Evolutionary conservation across 2,329 filamentous ascomycete genomes (phyloP).

Genomic region (Aspergillus glaucus): DNA sequence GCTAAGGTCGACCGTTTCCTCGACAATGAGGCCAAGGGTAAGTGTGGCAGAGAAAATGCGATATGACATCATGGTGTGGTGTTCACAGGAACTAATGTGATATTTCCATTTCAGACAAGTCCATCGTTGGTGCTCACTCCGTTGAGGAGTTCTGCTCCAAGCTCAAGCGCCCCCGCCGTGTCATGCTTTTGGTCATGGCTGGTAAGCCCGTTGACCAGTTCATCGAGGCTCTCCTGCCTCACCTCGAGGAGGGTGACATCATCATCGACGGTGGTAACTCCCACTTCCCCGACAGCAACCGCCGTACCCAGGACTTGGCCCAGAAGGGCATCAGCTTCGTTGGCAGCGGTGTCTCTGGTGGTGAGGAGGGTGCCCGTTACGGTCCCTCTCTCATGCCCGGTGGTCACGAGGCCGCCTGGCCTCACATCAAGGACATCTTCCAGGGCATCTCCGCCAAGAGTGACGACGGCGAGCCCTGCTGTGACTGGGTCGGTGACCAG

Average conservation of each 20-base stretch:
- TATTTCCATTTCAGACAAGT: constrained; percentile 58
- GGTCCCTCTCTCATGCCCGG: constrained; percentile 98
- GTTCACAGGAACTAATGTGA: constrained; percentile 24
- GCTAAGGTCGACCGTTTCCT: constrained; percentile 96
- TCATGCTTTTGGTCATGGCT: constrained; percentile 99
- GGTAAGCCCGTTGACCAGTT: constrained; percentile 97
- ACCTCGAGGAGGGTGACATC: constrained; percentile 83
- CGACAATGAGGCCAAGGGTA: constrained; percentile 79
- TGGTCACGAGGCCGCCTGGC: constrained; percentile 97
- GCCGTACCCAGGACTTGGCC: constrained; percentile 81
- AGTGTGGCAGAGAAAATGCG: constrained; percentile 12
- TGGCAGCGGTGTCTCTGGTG: constrained; percentile 94
- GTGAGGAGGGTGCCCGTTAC: constrained; percentile 97
- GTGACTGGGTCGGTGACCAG: constrained; percentile 99
- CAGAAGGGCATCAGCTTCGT: constrained; percentile 91
- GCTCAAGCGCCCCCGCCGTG: constrained; percentile 92
- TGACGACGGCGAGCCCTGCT: constrained; percentile 93
- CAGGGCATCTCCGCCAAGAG: constrained; percentile 97
- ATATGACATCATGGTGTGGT: neutral
- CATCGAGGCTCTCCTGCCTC: constrained; percentile 88
- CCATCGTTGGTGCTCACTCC: constrained; percentile 86
- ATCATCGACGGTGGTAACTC: constrained; percentile 99
- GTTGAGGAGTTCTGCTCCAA: constrained; percentile 92
- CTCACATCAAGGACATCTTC: constrained; percentile 97
- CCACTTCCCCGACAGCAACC: constrained; percentile 98